These are phyloP conservation scores for Metarhizium brunneum DNA, from an alignment of 2,329 filamentous ascomycete genomes.

Conservation along the genomic window DNA sequence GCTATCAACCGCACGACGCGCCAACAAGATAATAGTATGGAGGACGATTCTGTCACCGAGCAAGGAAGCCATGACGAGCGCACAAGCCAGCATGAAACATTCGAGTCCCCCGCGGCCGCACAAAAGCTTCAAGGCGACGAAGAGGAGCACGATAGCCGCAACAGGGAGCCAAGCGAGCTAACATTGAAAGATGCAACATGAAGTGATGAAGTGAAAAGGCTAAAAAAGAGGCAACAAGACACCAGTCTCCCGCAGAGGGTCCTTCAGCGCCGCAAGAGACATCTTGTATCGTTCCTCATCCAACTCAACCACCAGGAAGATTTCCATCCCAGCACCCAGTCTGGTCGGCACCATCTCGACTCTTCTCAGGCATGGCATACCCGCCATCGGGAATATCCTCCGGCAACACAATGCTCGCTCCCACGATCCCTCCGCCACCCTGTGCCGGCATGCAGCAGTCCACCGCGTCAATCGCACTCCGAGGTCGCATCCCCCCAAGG, in stretches of 20 bases:
- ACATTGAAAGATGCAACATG: not conserved
- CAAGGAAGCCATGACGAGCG: no score
- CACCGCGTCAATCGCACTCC: not conserved
- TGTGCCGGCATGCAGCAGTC: not conserved
- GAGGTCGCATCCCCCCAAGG: not conserved
- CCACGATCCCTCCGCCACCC: not conserved
- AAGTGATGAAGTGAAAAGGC: not conserved
- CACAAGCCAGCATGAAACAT: not conserved
- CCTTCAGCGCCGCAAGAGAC: not conserved
- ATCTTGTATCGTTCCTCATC: not conserved
- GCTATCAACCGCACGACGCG: no score
- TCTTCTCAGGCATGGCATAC: not conserved
- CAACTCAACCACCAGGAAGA: not conserved
- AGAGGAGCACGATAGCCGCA: not conserved
- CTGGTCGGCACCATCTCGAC: not conserved
- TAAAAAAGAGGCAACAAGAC: not conserved
- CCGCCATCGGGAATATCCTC: not conserved
- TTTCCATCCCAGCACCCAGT: not conserved
- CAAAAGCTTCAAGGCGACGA: not conserved
- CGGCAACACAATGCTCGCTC: not conserved
- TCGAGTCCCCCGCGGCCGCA: not conserved
- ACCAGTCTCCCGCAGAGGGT: not conserved
- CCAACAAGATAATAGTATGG: no score
- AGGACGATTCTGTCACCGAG: no score
- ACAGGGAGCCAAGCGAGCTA: not conserved